phyloP scores from a whole-genome alignment of 495 filamentous ascomycete genomes.

The Diplogelasinospora grovesii region DNA sequence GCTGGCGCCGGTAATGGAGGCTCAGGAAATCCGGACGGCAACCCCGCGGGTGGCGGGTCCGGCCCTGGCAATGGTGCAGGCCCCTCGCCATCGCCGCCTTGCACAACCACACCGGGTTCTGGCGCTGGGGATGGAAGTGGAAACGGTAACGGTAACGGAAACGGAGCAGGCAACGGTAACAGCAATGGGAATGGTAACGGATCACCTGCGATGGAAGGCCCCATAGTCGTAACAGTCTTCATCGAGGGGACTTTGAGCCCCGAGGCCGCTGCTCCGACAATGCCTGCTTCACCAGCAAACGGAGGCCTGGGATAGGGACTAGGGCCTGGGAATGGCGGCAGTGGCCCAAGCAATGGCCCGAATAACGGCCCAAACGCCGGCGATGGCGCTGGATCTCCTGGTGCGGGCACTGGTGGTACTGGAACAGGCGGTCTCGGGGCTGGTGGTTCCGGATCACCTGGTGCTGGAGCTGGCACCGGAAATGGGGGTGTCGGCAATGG shows the following conservation, averaged over 20 bases:
- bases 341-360: too few species aligned
- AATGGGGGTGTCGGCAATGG: too few species aligned
- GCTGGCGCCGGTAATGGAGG: neutral
- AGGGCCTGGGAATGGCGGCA: too few species aligned
- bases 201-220: slow-evolving; percentile 4
- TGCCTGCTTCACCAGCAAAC: neutral
- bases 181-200: neutral
- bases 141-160: slow-evolving; percentile 6
- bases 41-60: neutral
- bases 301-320: too few species aligned
- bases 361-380: too few species aligned
- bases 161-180: slow-evolving; percentile 4
- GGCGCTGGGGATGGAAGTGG: neutral
- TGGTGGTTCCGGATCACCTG: too few species aligned
- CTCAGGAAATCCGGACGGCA: neutral
- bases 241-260: slow-evolving; percentile 4
- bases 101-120: too few species aligned
- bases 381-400: too few species aligned
- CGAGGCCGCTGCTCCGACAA: slow-evolving; percentile 5
- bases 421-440: too few species aligned
- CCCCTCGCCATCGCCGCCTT: neutral
- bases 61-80: neutral
- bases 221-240: slow-evolving; percentile 7
- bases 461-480: too few species aligned
- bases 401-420: too few species aligned